Base-by-base conservation (phyloP, 768 basidiomycete species). In the Tylopilus plumbeoviolaceoides region DNA sequence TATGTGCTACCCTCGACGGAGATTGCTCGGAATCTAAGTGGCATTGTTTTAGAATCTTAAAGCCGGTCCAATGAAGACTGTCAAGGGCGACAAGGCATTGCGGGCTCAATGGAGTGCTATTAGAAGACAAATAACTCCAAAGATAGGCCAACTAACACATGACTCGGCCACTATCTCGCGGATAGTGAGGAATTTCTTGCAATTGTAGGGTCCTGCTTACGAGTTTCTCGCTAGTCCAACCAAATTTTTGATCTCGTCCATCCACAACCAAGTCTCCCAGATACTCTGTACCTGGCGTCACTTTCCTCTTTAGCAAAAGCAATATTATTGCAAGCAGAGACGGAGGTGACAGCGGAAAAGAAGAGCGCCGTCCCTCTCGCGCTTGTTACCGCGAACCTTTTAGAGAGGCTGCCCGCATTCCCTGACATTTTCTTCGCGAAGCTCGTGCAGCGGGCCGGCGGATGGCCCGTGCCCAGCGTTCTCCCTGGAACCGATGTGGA, bases 261-360 rank as follows among this genome's bases (percentile, higher is more conserved):
- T 23, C 70, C 75, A 11, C 54, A 60, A 12, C 62, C 63, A 18
- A 59, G 58, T 0, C 59, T 64, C 50, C 64, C 68, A 12, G 56
- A 59, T 35, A 58, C 66, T n/a, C 72, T 89, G 48, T 95, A 93
- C 66, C 68, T 76, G 44, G 89, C 91, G 46, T 77, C 87, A 20
- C 80, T 95, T 42, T 94, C 90, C 20, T 87, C 93, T n/a, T 80
- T 98, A 38, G 76, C 91, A 44, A 98, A 98, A 65, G 75, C 84
- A 17, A 85, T 98, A 55, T 78, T 98, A 41, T 77, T 89, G 31
- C 95, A 98, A 72, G 94, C 94, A 17, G 94, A 97, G 73, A 88
- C 85, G 0, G 95, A 98, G 69, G 90, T 95, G 9, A 83, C 88
- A 1, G 93, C 94, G 3, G 90, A 95, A 70, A 84, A 88, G 62